Percentiles rank a stretch among this genome's conserved stretches.
phyloP scores from a whole-genome alignment of 345 rosid species.

The Isatis tinctoria region DNA sequence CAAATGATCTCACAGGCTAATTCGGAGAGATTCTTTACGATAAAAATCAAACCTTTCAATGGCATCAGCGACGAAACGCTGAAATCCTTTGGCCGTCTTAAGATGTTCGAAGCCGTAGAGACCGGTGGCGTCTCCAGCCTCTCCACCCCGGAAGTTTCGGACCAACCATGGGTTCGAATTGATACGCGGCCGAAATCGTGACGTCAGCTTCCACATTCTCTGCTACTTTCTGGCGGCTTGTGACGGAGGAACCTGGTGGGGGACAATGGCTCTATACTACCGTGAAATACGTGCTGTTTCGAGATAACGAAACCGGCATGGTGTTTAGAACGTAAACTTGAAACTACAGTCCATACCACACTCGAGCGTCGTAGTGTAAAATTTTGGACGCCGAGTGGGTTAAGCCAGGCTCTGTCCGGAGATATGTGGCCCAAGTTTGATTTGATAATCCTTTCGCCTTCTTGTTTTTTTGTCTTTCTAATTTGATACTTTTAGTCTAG shows the following conservation, averaged over 20 bases:
- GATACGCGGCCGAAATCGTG: constrained; percentile 23
- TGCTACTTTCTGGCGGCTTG: constrained; percentile 1
- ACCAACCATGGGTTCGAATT: constrained; percentile 12
- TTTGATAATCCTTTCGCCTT: not conserved
- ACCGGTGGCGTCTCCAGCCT: constrained; percentile 49
- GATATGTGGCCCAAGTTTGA: not conserved
- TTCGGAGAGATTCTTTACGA: not conserved
- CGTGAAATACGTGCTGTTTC: constrained; percentile 4
- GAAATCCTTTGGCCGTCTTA: constrained; percentile 76
- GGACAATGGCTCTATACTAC: not conserved
- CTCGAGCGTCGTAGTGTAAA: not conserved
- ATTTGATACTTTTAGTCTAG: no score
- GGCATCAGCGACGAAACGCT: constrained; percentile 82
- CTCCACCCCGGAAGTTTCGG: constrained; percentile 38
- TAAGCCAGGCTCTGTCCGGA: not conserved
- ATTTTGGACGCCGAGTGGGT: not conserved
- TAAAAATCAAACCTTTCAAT: constrained; percentile 56
- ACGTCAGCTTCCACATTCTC: constrained; percentile 40
- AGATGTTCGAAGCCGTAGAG: constrained; percentile 81
- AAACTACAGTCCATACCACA: not conserved
- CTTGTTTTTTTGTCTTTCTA: no score
- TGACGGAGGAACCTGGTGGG: constrained; percentile 10
- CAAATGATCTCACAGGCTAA: not conserved
- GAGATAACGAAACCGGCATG: not conserved
- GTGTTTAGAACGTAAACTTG: not conserved